A percentile compares a stretch with the other conserved stretches of the same genome.
Evolutionary conservation across 495 filamentous ascomycete species (phyloP).

Genomic region (Neurospora sp.): DNA sequence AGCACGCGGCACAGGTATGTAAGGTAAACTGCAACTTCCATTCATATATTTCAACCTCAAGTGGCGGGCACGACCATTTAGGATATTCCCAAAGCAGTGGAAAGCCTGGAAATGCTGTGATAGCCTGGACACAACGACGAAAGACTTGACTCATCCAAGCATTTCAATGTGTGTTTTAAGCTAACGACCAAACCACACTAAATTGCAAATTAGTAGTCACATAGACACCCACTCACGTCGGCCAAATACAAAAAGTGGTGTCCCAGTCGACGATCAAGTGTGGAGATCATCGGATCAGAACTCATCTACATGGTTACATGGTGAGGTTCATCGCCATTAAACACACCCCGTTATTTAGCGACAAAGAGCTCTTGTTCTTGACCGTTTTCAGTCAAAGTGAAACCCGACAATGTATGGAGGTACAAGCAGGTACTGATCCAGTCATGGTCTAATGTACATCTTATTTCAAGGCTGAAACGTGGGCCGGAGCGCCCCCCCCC

Average conservation of each 20-base stretch:
- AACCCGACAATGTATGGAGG: background rate
- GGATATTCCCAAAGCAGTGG: too few relatives aligned
- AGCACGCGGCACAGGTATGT: background rate
- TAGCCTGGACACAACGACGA: too few relatives aligned
- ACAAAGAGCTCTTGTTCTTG: background rate
- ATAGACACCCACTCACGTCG: background rate
- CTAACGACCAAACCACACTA: background rate
- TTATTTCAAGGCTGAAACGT: background rate
- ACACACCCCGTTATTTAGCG: background rate
- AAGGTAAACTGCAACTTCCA: background rate
- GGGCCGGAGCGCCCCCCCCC: background rate
- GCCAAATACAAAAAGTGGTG: background rate
- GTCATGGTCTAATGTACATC: background rate
- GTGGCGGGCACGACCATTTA: too few relatives aligned
- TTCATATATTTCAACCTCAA: background rate
- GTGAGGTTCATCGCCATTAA: background rate
- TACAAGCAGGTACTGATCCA: background rate
- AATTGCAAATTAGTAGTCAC: background rate
- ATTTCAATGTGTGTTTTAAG: background rate
- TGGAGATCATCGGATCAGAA: background rate
- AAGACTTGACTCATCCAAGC: too few relatives aligned
- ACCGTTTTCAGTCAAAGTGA: background rate
- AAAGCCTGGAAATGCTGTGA: too few relatives aligned
- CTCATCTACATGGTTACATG: background rate
- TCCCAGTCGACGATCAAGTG: background rate